These are phyloP conservation scores for Creolimax fragrantissima DNA, from an alignment of 78 protist species.

Conservation along the genomic window DNA sequence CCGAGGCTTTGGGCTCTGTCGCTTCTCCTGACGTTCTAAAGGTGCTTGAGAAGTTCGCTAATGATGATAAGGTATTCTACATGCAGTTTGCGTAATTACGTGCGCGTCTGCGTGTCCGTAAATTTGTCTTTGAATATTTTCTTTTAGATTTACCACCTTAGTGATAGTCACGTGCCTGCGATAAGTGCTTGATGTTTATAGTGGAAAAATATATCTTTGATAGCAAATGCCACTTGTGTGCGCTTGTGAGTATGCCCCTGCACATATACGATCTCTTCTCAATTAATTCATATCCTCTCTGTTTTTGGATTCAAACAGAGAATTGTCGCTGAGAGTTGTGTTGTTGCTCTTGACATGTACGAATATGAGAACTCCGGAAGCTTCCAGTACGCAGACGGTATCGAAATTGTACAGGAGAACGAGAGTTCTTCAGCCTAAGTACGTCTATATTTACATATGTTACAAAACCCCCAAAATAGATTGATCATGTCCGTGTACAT, in stretches of 20 bases:
- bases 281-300: too few species aligned
- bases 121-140: neutral
- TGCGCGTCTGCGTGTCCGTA: neutral
- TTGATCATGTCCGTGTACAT: too few species aligned
- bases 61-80: neutral
- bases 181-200: too few species aligned
- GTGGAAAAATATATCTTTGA: too few species aligned
- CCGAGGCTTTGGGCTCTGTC: conserved; percentile 36
- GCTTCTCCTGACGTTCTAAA: neutral
- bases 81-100: neutral
- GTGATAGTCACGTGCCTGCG: too few species aligned
- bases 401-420: neutral
- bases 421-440: too few species aligned
- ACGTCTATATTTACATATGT: too few species aligned
- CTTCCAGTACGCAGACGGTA: conserved; percentile 31
- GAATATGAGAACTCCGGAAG: conserved; percentile 21
- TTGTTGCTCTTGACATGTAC: conserved; percentile 38
- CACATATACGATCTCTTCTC: too few species aligned
- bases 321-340: conserved; percentile 35
- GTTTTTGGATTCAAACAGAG: too few species aligned
- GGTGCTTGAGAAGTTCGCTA: neutral
- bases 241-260: too few species aligned
- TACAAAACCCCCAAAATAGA: too few species aligned
- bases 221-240: too few species aligned
- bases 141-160: neutral